A percentile compares a stretch with the other conserved stretches of the same genome.
Evolutionary conservation across 2,329 filamentous ascomycete species (phyloP).

Genomic region (Colletotrichum kahawae): DNA sequence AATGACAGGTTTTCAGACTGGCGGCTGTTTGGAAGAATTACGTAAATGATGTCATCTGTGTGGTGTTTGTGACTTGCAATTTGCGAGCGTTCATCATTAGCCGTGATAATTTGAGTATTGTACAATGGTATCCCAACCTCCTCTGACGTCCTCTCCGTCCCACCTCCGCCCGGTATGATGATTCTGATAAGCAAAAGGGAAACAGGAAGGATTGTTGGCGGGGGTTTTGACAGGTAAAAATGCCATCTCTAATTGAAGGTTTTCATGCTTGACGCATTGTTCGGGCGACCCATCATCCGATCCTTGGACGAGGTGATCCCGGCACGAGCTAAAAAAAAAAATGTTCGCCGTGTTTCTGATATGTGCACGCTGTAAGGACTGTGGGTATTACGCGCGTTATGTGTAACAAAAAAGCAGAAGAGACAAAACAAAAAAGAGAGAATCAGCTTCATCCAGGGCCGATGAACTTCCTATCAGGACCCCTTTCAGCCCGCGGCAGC

Average conservation of each 20-base stretch:
- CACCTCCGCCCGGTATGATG: background rate
- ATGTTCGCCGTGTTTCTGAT: background rate
- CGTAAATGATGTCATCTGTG: background rate
- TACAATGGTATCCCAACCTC: background rate
- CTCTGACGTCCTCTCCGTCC: background rate
- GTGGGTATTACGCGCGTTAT: background rate
- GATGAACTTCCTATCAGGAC: constrained; percentile 14
- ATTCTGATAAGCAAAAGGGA: background rate
- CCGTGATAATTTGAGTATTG: background rate
- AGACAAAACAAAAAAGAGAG: background rate
- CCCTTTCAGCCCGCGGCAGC: constrained; percentile 13
- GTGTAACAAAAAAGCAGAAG: background rate
- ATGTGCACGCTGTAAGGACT: background rate
- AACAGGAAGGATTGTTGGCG: background rate
- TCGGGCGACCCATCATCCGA: background rate
- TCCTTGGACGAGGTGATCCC: background rate
- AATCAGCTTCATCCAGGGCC: background rate
- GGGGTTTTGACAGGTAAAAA: background rate
- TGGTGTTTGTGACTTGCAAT: background rate
- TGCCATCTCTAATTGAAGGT: background rate
- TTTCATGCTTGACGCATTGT: background rate
- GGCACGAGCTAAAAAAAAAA: background rate
- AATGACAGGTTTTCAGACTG: background rate
- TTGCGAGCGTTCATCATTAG: background rate
- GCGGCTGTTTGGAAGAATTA: background rate